phyloP scores from a whole-genome alignment of 305 asterid genomes.

The Solanum hybrid region DNA sequence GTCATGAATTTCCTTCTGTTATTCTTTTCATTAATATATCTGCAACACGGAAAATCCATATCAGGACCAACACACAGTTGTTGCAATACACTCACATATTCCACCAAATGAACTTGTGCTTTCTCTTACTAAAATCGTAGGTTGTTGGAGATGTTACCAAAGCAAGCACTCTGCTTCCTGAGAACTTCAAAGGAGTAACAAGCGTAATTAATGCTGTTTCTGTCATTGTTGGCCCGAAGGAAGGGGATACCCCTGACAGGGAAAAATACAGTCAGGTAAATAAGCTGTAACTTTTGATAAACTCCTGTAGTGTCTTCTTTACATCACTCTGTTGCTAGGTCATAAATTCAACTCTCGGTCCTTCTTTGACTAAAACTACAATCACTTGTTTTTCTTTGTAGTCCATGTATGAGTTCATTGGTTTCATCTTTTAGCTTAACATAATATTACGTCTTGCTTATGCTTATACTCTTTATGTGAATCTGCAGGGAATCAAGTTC shows the following conservation, averaged over 20 bases:
- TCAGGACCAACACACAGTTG: background rate
- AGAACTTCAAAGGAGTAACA: conserved; percentile 72
- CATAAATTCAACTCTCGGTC: background rate
- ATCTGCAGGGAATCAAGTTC: conserved; percentile 86
- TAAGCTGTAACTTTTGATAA: background rate
- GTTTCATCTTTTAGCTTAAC: background rate
- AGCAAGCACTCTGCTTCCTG: conserved; percentile 69
- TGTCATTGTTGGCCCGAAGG: conserved; percentile 96
- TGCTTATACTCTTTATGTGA: background rate
- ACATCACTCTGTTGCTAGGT: background rate
- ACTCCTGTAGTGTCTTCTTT: background rate
- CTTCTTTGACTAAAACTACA: background rate
- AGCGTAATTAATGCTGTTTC: conserved; percentile 76
- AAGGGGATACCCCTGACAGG: conserved; percentile 97
- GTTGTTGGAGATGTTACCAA: conserved; percentile 82
- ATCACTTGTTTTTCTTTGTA: background rate
- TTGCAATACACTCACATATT: background rate
- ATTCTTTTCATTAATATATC: background rate
- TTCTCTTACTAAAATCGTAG: conserved; percentile 24
- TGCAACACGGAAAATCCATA: background rate
- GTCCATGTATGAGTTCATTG: background rate
- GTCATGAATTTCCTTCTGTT: background rate
- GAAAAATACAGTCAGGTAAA: conserved; percentile 88
- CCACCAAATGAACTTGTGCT: background rate
- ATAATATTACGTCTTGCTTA: background rate